Evolutionary conservation across 225 moss, liverwort and hornwort genomes (phyloP), one percentile per base, ranked within the genome.

Genomic region (Marchantia paleacea): DNA sequence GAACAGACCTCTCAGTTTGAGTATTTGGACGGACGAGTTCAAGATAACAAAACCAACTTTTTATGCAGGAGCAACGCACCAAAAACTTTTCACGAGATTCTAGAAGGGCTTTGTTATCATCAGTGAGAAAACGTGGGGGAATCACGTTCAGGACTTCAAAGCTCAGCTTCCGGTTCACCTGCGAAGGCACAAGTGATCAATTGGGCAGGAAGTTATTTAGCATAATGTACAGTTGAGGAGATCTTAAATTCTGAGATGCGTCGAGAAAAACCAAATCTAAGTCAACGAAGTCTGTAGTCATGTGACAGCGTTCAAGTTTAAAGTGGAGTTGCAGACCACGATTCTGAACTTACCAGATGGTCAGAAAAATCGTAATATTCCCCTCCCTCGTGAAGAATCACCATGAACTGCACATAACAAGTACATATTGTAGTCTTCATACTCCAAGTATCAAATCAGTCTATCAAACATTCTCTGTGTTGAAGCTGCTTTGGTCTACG

Each of bases 311-410:
- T 39, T 39, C 5, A 1, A 28, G 5, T 29, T 12, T 66, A 9
- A 1, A 62, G n/a, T 39, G 22, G 7, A 7, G 7, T 22, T n/a
- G 9, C n/a, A 22, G n/a, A 22, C 22, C 10, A 22, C 12, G 24
- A 52, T 30, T 81, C 31, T 85, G 64, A 72, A 92, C 89, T 92
- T 92, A 88, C 99, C 92, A 99, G 80, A 75, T 91, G 86, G 0
- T 90, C 84, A 75, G 90, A 80, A 1, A 90, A 90, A 78, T 95
- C 92, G 80, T 88, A 86, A 51, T 94, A 93, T 52, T 95, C 94
- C 39, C 90, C 93, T 68, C 91, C 89, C 11, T 87, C 89, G 20
- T 95, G 90, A 58, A 99, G 88, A 90, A 88, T 78, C 78, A 95
- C 94, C 86, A 99, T 94, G 86, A 92, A 94, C 99, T 99, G 85